Percentiles rank a stretch among this genome's conserved stretches.
Evolutionary conservation across 139 green algal species (phyloP).

Genomic region (Nannochloris sp.): DNA sequence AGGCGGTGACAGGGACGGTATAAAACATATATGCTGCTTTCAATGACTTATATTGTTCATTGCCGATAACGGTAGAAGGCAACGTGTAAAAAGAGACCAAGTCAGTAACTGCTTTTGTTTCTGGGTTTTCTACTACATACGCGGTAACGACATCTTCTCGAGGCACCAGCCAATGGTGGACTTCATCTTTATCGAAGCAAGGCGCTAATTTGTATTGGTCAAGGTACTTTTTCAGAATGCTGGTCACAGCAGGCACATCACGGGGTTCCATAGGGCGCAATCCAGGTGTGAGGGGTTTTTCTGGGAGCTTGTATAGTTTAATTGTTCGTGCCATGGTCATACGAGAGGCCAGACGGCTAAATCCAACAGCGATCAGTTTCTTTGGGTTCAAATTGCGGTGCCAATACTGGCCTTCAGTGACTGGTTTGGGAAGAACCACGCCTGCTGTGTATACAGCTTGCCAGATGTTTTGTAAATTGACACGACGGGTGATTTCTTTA

Average conservation of each 20-base stretch:
- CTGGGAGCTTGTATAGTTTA: slow-evolving; percentile 91
- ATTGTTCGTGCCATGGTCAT: slow-evolving; percentile 93
- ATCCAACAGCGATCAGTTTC: slow-evolving; percentile 93
- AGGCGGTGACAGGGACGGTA: slow-evolving; percentile 50
- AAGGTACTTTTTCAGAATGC: slow-evolving; percentile 76
- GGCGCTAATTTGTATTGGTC: slow-evolving; percentile 57
- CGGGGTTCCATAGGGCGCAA: slow-evolving; percentile 58
- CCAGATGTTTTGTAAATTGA: slow-evolving; percentile 86
- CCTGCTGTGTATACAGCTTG: slow-evolving; percentile 96
- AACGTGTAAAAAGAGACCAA: slow-evolving; percentile 94
- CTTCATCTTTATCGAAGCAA: slow-evolving; percentile 71
- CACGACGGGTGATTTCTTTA: slow-evolving; percentile 88
- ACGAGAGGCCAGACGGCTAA: slow-evolving; percentile 59
- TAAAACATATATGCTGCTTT: slow-evolving; percentile 96
- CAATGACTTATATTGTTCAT: slow-evolving; percentile 75
- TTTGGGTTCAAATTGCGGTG: slow-evolving; percentile 92
- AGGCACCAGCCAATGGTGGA: slow-evolving; percentile 77
- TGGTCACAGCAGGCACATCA: slow-evolving; percentile 61
- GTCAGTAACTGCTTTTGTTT: slow-evolving; percentile 68
- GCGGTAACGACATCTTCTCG: slow-evolving; percentile 67
- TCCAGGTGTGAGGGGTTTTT: slow-evolving; percentile 61
- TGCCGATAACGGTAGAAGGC: slow-evolving; percentile 77
- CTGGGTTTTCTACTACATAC: slow-evolving; percentile 77
- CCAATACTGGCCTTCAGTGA: slow-evolving; percentile 89
- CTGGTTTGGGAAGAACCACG: slow-evolving; percentile 87